phyloP scores from a whole-genome alignment of 306 rosid species.

The Dicorynia guianensis region DNA sequence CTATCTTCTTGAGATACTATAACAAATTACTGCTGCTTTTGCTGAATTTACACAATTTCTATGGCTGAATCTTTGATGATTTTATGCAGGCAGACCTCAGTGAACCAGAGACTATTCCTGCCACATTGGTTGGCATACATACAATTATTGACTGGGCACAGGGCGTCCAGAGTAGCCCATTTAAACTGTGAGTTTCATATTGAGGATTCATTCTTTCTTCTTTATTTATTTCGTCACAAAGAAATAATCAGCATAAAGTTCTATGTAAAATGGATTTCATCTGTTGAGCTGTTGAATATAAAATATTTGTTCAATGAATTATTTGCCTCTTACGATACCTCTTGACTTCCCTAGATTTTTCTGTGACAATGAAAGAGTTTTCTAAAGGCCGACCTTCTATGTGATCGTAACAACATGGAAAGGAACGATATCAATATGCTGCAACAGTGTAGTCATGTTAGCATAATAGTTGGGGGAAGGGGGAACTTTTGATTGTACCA shows the following conservation, averaged over 20 bases:
- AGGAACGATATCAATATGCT: no score
- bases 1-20: no score
- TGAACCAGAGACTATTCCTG: slow-evolving; percentile 91
- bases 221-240: not conserved
- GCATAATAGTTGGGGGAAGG: no score
- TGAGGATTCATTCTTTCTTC: not conserved
- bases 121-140: slow-evolving; percentile 90
- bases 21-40: not conserved
- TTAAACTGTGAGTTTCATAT: slow-evolving; percentile 56
- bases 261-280: no score
- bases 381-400: no score
- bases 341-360: not conserved
- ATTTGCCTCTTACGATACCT: not conserved
- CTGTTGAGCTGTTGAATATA: not conserved
- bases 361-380: not conserved
- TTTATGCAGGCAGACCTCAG: slow-evolving; percentile 82
- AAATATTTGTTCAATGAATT: not conserved
- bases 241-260: not conserved
- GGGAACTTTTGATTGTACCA: no score
- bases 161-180: slow-evolving; percentile 99
- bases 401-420: no score
- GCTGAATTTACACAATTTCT: not conserved
- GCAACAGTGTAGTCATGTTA: no score
- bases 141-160: slow-evolving; percentile 90
- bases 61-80: not conserved